Percentiles rank a stretch among this genome's conserved stretches.
Conservation (phyloP, 345 rosid genomes). For the Euphorbia lathyris region DNA sequence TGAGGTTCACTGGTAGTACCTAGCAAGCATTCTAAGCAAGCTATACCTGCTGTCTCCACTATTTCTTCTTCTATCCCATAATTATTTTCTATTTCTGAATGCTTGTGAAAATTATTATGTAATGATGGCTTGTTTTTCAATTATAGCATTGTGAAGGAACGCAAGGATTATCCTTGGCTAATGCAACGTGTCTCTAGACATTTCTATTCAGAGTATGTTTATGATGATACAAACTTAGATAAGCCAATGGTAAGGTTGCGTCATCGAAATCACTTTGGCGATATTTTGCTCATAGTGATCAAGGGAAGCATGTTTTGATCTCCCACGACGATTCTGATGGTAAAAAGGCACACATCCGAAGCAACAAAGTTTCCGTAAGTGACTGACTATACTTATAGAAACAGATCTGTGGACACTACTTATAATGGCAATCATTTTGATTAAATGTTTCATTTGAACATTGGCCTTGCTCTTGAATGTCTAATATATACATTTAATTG, state of each 20-base stretch:
- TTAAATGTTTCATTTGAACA: background rate
- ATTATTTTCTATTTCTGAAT: background rate
- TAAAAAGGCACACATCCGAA: constrained; percentile 16
- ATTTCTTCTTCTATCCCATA: no score
- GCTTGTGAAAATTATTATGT: background rate
- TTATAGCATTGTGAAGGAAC: constrained; percentile 51
- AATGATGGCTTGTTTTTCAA: constrained; percentile 14
- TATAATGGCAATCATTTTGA: background rate
- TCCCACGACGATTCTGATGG: constrained; percentile 14
- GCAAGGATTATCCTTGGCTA: constrained; percentile 46
- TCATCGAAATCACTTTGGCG: constrained; percentile 52
- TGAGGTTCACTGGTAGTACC: no score
- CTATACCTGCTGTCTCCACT: no score
- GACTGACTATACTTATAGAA: background rate
- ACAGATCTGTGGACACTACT: background rate
- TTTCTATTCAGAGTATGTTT: constrained; percentile 76
- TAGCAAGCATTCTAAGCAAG: no score
- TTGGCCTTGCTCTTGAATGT: background rate
- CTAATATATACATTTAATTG: constrained; percentile 8
- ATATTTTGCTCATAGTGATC: constrained; percentile 30
- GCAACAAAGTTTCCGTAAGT: constrained; percentile 38
- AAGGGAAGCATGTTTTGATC: constrained; percentile 7
- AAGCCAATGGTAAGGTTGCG: constrained; percentile 69
- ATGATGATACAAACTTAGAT: constrained; percentile 52
- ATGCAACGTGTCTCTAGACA: constrained; percentile 52